phyloP scores from a whole-genome alignment of 2,329 filamentous ascomycete genomes.

The Talaromyces sp. region DNA sequence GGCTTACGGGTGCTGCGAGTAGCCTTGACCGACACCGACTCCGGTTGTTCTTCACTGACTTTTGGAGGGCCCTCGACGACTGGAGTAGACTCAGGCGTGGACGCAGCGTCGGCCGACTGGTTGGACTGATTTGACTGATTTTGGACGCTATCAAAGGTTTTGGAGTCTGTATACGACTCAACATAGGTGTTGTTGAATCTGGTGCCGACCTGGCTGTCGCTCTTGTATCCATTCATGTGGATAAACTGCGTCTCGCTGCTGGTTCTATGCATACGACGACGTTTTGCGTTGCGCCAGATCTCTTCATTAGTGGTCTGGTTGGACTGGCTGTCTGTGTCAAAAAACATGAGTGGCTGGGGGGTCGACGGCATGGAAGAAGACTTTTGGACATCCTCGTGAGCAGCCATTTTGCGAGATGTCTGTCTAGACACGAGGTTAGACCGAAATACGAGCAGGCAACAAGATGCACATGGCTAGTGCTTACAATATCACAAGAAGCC shows the following conservation, averaged over 20 bases:
- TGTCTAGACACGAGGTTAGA: not conserved
- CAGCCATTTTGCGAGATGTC: conserved; percentile 6
- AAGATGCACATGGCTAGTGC: not conserved
- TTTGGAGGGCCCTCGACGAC: conserved; percentile 4
- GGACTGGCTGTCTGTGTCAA: conserved; percentile 8
- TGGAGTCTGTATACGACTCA: conserved; percentile 9
- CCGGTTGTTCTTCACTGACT: conserved; percentile 7
- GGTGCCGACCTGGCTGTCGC: conserved; percentile 11
- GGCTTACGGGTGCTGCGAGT: conserved; percentile 8
- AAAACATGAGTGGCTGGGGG: conserved; percentile 11
- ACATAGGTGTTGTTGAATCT: conserved; percentile 11
- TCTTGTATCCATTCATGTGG: conserved; percentile 13
- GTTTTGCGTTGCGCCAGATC: conserved; percentile 9
- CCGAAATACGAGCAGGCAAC: not conserved
- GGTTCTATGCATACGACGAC: conserved; percentile 9
- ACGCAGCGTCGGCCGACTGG: conserved; percentile 6
- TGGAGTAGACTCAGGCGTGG: not conserved
- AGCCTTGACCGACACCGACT: conserved; percentile 3
- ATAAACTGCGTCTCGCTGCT: conserved; percentile 11
- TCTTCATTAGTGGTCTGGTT: conserved; percentile 6
- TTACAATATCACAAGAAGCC: not conserved
- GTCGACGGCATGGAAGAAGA: conserved; percentile 12
- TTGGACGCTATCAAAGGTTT: conserved; percentile 8
- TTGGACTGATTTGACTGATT: not conserved
- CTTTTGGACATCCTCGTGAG: conserved; percentile 9